phyloP scores from a whole-genome alignment of 1,284 basidiomycete genomes.

The Gastroboletus turbinatus region DNA sequence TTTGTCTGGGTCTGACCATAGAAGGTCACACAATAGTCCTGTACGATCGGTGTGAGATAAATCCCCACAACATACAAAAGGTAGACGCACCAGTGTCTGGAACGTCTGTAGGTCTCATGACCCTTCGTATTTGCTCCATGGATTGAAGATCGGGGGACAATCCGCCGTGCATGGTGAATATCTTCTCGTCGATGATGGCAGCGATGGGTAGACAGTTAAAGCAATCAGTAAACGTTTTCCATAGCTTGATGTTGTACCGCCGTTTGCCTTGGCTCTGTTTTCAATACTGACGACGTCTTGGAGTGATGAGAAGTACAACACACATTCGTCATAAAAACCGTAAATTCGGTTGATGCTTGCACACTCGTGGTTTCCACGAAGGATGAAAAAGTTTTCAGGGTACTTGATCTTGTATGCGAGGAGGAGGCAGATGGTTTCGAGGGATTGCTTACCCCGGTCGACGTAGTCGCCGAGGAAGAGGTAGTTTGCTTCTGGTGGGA shows the following conservation, averaged over 20 bases:
- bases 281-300: constrained; percentile 7
- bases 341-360: constrained; percentile 96
- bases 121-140: constrained; percentile 99
- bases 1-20: constrained; percentile 99
- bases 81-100: constrained; percentile 86
- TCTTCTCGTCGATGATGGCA: constrained; percentile 96
- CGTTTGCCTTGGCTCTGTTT: constrained; percentile 72
- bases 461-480: constrained; percentile 96
- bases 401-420: constrained; percentile 98
- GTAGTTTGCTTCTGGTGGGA: constrained; percentile 95
- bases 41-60: constrained; percentile 11
- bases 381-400: constrained; percentile 96
- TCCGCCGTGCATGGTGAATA: constrained; percentile 93
- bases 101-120: constrained; percentile 99
- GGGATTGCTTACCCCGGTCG: constrained; percentile 91
- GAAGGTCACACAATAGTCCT: constrained; percentile 92
- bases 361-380: constrained; percentile 93
- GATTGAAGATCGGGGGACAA: constrained; percentile 96
- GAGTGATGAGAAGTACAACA: constrained; percentile 32
- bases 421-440: constrained; percentile 91
- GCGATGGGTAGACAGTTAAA: constrained; percentile 96
- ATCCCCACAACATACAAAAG: constrained; percentile 1
- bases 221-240: constrained; percentile 98
- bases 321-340: constrained; percentile 96
- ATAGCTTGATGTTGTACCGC: constrained; percentile 96